Percentiles rank a stretch among this genome's conserved stretches.
Conservation (phyloP, 495 filamentous ascomycete species). For the Penicillium nucicola region DNA sequence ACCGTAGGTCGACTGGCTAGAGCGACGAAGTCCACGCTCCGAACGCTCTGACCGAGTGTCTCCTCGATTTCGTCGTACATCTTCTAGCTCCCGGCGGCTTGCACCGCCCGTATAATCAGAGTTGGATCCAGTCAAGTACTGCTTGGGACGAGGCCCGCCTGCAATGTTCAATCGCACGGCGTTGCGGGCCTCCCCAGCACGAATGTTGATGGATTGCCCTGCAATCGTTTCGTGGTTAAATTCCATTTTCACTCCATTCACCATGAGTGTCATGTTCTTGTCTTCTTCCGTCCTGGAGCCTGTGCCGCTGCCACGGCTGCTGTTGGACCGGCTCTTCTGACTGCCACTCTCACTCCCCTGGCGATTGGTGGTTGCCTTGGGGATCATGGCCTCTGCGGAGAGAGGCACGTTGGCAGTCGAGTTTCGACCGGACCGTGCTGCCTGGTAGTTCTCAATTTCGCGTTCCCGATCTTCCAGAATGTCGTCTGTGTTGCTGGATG, state of each 20-base stretch:
- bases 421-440: conserved; percentile 24
- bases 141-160: conserved; percentile 32
- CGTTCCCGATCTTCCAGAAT: conserved; percentile 25
- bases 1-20: conserved; percentile 38
- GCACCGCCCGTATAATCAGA: conserved; percentile 32
- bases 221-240: conserved; percentile 36
- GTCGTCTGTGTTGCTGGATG: conserved; percentile 11
- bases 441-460: conserved; percentile 41
- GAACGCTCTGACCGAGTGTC: conserved; percentile 42
- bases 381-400: conserved; percentile 34
- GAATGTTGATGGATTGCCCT: conserved; percentile 41
- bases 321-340: conserved; percentile 44
- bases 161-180: conserved; percentile 39
- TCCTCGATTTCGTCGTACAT: conserved; percentile 25
- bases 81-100: conserved; percentile 29
- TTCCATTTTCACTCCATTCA: conserved; percentile 43
- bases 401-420: conserved; percentile 24
- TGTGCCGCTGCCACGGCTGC: conserved; percentile 41
- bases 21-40: conserved; percentile 38
- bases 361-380: conserved; percentile 27
- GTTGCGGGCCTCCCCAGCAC: conserved; percentile 34
- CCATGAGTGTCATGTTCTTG: conserved; percentile 40
- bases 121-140: conserved; percentile 29
- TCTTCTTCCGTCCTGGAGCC: conserved; percentile 34
- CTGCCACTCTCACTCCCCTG: conserved; percentile 42